phyloP scores from a whole-genome alignment of 2,329 filamentous ascomycete species.

The Trichoderma arundinaceum region DNA sequence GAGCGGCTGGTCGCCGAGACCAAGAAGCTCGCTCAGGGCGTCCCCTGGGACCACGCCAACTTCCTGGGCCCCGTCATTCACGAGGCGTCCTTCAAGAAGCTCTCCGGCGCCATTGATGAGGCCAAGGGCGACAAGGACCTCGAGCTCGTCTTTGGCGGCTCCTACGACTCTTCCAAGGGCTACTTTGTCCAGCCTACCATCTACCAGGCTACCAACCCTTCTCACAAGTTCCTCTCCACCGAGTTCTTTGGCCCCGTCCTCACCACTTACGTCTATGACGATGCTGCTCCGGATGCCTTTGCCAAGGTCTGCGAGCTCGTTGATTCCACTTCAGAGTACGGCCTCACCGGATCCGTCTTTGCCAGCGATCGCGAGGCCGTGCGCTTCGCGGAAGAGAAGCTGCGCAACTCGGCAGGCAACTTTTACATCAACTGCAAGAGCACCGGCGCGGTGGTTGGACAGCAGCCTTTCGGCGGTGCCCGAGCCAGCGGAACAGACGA shows the following conservation, averaged over 20 bases:
- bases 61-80: slow-evolving; percentile 91
- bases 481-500: slow-evolving; percentile 74
- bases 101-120: slow-evolving; percentile 75
- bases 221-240: slow-evolving; percentile 74
- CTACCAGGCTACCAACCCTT: slow-evolving; percentile 74
- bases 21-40: slow-evolving; percentile 71
- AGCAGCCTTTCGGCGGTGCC: slow-evolving; percentile 74
- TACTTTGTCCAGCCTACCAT: slow-evolving; percentile 86
- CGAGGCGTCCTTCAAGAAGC: slow-evolving; percentile 78
- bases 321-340: slow-evolving; percentile 76
- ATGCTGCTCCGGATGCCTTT: slow-evolving; percentile 64
- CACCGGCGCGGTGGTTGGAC: slow-evolving; percentile 73
- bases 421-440: slow-evolving; percentile 89
- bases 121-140: slow-evolving; percentile 78
- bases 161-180: slow-evolving; percentile 76
- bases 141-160: slow-evolving; percentile 75
- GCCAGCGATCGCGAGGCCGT: slow-evolving; percentile 70
- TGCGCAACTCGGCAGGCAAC: slow-evolving; percentile 78
- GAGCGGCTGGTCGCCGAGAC: slow-evolving; percentile 70
- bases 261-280: slow-evolving; percentile 77
- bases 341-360: slow-evolving; percentile 77
- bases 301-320: slow-evolving; percentile 65
- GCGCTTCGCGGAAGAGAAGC: slow-evolving; percentile 70
- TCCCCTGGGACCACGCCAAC: slow-evolving; percentile 71
- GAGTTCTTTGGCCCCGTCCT: slow-evolving; percentile 86